Percentiles rank a stretch among this genome's conserved stretches.
Evolutionary conservation across 805 yeast genomes (phyloP).

Genomic region (Barnettozyma wickerhamii): DNA sequence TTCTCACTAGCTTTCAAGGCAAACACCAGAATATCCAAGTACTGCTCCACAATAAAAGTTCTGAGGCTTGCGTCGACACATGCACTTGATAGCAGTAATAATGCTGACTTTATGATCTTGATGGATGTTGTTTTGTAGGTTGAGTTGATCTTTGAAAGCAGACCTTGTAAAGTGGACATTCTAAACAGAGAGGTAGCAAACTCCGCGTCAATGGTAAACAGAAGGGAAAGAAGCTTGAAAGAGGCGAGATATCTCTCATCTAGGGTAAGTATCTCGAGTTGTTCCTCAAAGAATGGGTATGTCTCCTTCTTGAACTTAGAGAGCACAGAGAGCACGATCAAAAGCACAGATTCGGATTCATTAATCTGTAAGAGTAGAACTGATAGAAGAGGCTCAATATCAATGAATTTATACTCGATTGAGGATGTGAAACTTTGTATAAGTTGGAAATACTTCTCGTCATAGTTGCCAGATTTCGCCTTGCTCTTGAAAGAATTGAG

Average conservation of each 20-base stretch:
- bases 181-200: constrained; percentile 21
- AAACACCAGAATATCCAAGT: constrained; percentile 35
- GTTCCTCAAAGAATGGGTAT: constrained; percentile 15
- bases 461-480: constrained; percentile 2
- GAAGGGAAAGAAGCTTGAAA: constrained; percentile 15
- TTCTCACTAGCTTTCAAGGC: constrained; percentile 26
- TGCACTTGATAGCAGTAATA: constrained; percentile 38
- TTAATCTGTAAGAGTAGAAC: constrained; percentile 12
- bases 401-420: constrained; percentile 19
- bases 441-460: constrained; percentile 8
- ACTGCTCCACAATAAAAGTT: constrained; percentile 40
- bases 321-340: constrained; percentile 15
- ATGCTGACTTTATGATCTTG: constrained; percentile 23
- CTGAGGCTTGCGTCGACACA: constrained; percentile 51
- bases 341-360: constrained; percentile 6
- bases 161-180: constrained; percentile 24
- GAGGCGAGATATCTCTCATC: constrained; percentile 23
- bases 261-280: constrained; percentile 19
- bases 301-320: constrained; percentile 8
- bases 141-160: constrained; percentile 18
- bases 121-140: constrained; percentile 1
- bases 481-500: constrained; percentile 5
- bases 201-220: constrained; percentile 13
- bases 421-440: constrained; percentile 26
- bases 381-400: constrained; percentile 12